These are phyloP conservation scores for Paecilomyces variotii DNA, from an alignment of 2,329 filamentous ascomycete species.

Conservation along the genomic window DNA sequence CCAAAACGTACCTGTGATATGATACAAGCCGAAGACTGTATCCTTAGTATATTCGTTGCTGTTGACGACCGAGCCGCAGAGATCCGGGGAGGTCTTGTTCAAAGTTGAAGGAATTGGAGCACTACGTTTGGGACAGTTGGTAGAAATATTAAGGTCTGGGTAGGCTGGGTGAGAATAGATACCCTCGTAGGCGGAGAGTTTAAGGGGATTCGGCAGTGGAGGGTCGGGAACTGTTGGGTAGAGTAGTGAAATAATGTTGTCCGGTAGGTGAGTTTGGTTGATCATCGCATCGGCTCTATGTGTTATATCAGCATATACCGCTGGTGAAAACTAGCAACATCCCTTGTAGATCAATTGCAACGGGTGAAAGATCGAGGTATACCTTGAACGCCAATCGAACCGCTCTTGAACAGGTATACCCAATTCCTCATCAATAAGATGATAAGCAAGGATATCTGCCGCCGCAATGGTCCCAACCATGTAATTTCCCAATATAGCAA, in stretches of 20 bases:
- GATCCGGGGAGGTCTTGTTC: background rate
- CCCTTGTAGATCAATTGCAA: background rate
- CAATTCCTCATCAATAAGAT: conserved; percentile 6
- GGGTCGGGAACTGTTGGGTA: conserved; percentile 6
- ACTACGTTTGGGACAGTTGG: background rate
- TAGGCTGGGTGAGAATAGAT: conserved; percentile 2
- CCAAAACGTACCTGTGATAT: background rate
- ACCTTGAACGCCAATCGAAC: conserved; percentile 1
- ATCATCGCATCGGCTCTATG: background rate
- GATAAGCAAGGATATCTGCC: conserved; percentile 3
- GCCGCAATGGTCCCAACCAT: conserved; percentile 2
- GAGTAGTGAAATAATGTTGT: conserved; percentile 3
- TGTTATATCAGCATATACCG: background rate
- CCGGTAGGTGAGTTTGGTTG: background rate
- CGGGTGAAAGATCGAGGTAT: background rate
- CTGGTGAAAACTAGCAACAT: background rate
- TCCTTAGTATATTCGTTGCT: too few species aligned
- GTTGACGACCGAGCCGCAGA: background rate
- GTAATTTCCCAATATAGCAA: conserved; percentile 7
- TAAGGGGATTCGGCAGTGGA: conserved; percentile 3
- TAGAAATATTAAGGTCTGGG: background rate
- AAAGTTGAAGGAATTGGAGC: background rate
- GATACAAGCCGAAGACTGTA: background rate
- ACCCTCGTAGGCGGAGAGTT: conserved; percentile 3
- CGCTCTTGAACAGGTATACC: conserved; percentile 3